Evolutionary conservation across 306 rosid genomes (phyloP).

Genomic region (Quillaja saponaria): DNA sequence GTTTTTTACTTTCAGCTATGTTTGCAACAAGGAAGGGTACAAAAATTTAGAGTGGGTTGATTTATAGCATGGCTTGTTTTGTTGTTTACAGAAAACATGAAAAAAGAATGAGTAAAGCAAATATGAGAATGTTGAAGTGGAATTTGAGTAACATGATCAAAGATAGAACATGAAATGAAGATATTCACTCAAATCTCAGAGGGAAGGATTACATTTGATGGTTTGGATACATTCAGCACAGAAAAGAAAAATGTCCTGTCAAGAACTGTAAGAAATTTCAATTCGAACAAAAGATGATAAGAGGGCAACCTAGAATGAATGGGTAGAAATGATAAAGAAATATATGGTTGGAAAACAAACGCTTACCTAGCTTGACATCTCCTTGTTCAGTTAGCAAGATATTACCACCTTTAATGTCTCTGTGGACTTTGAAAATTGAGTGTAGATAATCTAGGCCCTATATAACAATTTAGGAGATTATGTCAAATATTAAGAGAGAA

Average conservation of each 20-base stretch:
- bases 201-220: background rate
- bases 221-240: no score
- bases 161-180: background rate
- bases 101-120: no score
- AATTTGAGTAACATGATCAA: no score
- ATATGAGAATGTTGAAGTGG: no score
- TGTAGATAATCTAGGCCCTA: conserved; percentile 97
- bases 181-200: conserved; percentile 3
- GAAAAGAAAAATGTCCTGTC: no score
- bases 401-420: conserved; percentile 99
- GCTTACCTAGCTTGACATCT: conserved; percentile 96
- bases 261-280: no score
- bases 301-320: background rate
- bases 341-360: conserved; percentile 1
- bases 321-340: background rate
- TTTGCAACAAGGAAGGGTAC: no score
- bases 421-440: conserved; percentile 95
- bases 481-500: background rate
- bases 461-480: conserved; percentile 20
- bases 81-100: no score
- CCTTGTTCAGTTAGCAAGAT: conserved; percentile 97
- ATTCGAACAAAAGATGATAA: no score
- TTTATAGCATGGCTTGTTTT: no score
- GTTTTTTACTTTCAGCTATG: no score
- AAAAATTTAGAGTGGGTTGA: no score